Evolutionary conservation across 106 monocot genomes (phyloP).

Genomic region (Agapanthus africanus): DNA sequence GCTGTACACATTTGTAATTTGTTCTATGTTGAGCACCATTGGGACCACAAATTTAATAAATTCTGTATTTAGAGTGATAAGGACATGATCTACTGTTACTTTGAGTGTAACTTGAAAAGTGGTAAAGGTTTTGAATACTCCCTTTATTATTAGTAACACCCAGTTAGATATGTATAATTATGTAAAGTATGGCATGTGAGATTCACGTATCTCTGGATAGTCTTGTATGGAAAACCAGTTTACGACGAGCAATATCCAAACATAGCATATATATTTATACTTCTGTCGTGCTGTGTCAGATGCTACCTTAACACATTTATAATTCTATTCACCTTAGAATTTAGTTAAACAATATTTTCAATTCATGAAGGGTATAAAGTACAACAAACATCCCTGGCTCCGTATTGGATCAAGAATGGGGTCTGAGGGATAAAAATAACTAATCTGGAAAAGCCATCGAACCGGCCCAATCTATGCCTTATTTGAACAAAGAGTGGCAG

Average conservation of each 20-base stretch:
- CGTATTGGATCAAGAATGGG: too few species aligned
- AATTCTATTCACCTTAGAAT: too few species aligned
- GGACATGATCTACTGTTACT: not conserved
- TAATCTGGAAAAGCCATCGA: too few species aligned
- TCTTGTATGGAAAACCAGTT: not conserved
- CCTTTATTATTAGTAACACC: not conserved
- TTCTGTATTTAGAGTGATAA: not conserved
- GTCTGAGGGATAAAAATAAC: too few species aligned
- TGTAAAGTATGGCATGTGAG: not conserved
- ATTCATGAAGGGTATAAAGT: too few species aligned
- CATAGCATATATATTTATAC: not conserved
- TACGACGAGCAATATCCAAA: too few species aligned
- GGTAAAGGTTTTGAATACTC: not conserved
- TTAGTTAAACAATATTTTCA: too few species aligned
- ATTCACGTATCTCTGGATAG: too few species aligned
- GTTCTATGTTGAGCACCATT: not conserved
- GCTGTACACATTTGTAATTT: not conserved
- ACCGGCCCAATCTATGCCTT: too few species aligned
- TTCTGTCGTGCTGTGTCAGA: not conserved
- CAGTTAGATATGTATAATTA: not conserved
- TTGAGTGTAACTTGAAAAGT: not conserved
- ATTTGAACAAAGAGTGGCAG: too few species aligned
- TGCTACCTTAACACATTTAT: not conserved
- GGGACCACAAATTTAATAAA: not conserved
- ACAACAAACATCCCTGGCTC: too few species aligned